Evolutionary conservation across 1,284 basidiomycete species (phyloP).

Genomic region (Trametes versicolor): DNA sequence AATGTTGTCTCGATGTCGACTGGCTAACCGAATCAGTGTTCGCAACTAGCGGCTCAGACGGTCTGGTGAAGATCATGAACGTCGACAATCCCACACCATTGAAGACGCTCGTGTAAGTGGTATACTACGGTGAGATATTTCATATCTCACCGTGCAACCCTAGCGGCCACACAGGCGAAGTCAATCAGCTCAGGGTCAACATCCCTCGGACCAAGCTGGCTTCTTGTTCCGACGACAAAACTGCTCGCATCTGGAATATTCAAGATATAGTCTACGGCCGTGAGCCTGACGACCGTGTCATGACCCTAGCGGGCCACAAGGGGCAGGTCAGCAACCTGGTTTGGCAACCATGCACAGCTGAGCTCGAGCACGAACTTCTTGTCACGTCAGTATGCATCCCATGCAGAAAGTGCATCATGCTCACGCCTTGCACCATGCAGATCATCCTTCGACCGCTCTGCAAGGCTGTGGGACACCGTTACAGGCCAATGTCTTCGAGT

Average conservation of each 20-base stretch:
- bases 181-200: slow-evolving; percentile 82
- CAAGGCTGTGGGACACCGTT: slow-evolving; percentile 80
- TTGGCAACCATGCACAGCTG: slow-evolving; percentile 70
- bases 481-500: slow-evolving; percentile 76
- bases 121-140: not conserved
- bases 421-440: slow-evolving; percentile 46
- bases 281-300: slow-evolving; percentile 48
- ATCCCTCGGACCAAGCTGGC: slow-evolving; percentile 72
- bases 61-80: slow-evolving; percentile 66
- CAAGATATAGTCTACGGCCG: slow-evolving; percentile 48
- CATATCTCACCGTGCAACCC: not conserved
- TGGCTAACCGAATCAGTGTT: slow-evolving; percentile 82
- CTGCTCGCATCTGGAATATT: slow-evolving; percentile 80
- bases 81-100: slow-evolving; percentile 61
- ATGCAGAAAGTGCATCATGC: not conserved
- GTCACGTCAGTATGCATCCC: slow-evolving; percentile 63
- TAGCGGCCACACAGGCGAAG: slow-evolving; percentile 80
- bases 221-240: slow-evolving; percentile 83
- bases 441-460: slow-evolving; percentile 80
- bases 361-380: slow-evolving; percentile 63
- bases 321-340: slow-evolving; percentile 72
- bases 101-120: slow-evolving; percentile 64
- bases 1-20: slow-evolving; percentile 83
- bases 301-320: slow-evolving; percentile 70
- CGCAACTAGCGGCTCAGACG: slow-evolving; percentile 79